Percentiles rank a stretch among this genome's conserved stretches.
phyloP scores from a whole-genome alignment of 2,329 filamentous ascomycete genomes.

The Neofusicoccum sp. region DNA sequence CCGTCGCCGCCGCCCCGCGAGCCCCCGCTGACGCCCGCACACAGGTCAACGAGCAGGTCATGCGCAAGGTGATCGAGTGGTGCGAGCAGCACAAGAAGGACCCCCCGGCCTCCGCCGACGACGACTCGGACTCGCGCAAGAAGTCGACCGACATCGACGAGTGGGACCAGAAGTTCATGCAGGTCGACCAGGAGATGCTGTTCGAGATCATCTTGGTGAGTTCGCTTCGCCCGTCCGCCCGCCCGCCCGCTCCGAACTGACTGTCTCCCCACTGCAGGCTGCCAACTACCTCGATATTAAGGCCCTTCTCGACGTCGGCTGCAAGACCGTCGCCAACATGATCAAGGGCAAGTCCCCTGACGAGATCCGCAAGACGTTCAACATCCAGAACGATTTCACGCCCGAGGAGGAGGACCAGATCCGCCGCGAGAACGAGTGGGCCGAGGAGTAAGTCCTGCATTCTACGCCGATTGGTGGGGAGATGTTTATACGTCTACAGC shows the following conservation, averaged over 20 bases:
- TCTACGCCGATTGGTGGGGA: not conserved
- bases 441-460: conserved; percentile 34
- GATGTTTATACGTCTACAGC: not conserved
- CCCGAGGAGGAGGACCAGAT: conserved; percentile 98
- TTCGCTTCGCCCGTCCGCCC: not conserved
- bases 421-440: conserved; percentile 58
- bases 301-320: conserved; percentile 93
- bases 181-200: conserved; percentile 99
- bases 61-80: conserved; percentile 98
- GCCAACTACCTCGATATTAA: conserved; percentile 99
- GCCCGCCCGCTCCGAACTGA: not conserved
- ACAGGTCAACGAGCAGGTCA: conserved; percentile 84
- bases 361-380: conserved; percentile 99
- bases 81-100: conserved; percentile 94
- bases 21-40: conserved; percentile 30
- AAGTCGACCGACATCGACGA: conserved; percentile 99
- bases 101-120: conserved; percentile 77
- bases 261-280: conserved; percentile 57
- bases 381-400: conserved; percentile 99
- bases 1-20: not conserved
- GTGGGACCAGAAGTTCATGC: conserved; percentile 99
- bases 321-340: conserved; percentile 99
- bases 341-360: conserved; percentile 99
- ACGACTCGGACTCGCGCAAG: conserved; percentile 91
- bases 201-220: conserved; percentile 97